phyloP scores from a whole-genome alignment of 768 basidiomycete species.

The Leccinellum albellum region DNA sequence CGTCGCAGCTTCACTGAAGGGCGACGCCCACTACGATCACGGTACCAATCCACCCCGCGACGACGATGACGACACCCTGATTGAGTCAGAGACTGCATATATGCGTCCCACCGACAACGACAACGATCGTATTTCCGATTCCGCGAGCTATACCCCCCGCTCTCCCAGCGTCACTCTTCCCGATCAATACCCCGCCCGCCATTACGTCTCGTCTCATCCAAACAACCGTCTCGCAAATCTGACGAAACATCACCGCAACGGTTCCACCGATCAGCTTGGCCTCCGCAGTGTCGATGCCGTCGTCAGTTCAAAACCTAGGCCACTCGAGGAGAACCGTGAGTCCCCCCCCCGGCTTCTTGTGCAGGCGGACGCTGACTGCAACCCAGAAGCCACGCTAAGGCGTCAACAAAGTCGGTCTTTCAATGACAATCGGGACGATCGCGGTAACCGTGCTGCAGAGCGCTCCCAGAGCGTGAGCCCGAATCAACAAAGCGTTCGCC shows the following conservation, averaged over 20 bases:
- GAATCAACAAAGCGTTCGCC: slow-evolving; percentile 28
- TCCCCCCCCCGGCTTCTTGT: slow-evolving; percentile 11
- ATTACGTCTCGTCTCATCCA: slow-evolving; percentile 30
- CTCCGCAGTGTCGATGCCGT: slow-evolving; percentile 57
- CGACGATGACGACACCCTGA: slow-evolving; percentile 45
- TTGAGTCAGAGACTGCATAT: slow-evolving; percentile 37
- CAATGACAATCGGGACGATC: slow-evolving; percentile 22
- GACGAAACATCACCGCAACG: slow-evolving; percentile 51
- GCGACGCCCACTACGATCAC: slow-evolving; percentile 37
- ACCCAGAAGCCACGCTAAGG: slow-evolving; percentile 16
- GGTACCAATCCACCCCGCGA: slow-evolving; percentile 38
- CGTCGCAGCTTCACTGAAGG: slow-evolving; percentile 34
- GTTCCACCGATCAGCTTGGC: slow-evolving; percentile 58
- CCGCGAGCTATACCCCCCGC: slow-evolving; percentile 60
- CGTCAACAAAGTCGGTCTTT: slow-evolving; percentile 20
- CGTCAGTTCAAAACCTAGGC: slow-evolving; percentile 44
- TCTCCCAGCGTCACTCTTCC: slow-evolving; percentile 64
- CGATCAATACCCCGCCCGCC: slow-evolving; percentile 35
- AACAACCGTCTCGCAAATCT: slow-evolving; percentile 33
- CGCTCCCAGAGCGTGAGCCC: slow-evolving; percentile 18
- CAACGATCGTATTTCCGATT: slow-evolving; percentile 45
- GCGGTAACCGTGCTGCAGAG: slow-evolving; percentile 16
- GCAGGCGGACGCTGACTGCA: slow-evolving; percentile 15
- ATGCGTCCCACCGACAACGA: slow-evolving; percentile 30
- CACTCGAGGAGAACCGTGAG: slow-evolving; percentile 30